Evolutionary conservation across 2,329 filamentous ascomycete species (phyloP).

Genomic region (Monosporascus sp.): DNA sequence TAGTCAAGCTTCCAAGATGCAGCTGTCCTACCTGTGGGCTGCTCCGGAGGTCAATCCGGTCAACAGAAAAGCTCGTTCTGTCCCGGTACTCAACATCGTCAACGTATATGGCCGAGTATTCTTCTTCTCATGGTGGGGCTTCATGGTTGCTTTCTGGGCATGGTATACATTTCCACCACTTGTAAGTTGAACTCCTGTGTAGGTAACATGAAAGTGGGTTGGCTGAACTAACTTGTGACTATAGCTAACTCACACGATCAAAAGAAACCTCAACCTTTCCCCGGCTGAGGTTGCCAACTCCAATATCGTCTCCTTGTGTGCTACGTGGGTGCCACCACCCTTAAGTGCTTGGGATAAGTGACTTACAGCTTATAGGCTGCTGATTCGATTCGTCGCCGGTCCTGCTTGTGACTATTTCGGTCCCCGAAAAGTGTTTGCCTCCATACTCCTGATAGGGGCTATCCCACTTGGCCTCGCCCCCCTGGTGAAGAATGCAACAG

Average conservation of each 20-base stretch:
- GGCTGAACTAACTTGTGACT: conserved; percentile 12
- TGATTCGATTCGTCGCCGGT: conserved; percentile 74
- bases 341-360: neutral
- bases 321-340: conserved; percentile 45
- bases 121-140: conserved; percentile 61
- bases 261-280: conserved; percentile 68
- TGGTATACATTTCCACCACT: conserved; percentile 91
- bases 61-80: conserved; percentile 75
- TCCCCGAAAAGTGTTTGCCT: conserved; percentile 73
- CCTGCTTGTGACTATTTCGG: conserved; percentile 84
- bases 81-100: conserved; percentile 73
- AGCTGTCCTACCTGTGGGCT: conserved; percentile 37
- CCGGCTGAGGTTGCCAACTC: conserved; percentile 76
- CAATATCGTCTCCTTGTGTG: conserved; percentile 77
- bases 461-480: conserved; percentile 81
- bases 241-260: conserved; percentile 70
- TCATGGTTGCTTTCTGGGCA: conserved; percentile 73
- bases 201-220: conserved; percentile 1
- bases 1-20: conserved; percentile 19
- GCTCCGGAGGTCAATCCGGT: conserved; percentile 76
- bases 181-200: conserved; percentile 40
- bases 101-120: conserved; percentile 82
- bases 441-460: conserved; percentile 69
- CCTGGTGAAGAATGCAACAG: conserved; percentile 61
- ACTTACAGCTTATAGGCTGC: conserved; percentile 40